Evolutionary conservation across 495 filamentous ascomycete genomes (phyloP).

Genomic region (Rusavskia elegans): DNA sequence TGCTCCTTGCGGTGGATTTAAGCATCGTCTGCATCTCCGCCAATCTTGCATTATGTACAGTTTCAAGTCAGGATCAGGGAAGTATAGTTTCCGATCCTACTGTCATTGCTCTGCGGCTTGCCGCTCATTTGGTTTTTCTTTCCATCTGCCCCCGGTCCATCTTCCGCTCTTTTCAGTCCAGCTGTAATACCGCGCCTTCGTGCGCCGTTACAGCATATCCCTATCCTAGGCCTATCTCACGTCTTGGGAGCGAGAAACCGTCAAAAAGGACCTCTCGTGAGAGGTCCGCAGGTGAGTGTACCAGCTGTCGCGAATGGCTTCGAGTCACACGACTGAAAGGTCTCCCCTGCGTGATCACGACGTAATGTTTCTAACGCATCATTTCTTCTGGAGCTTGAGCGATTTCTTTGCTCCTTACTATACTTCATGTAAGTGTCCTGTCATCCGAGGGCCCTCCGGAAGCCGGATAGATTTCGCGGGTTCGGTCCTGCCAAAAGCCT

Average conservation of each 20-base stretch:
- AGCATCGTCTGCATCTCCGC: neutral
- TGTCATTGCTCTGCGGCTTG: neutral
- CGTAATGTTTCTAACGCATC: neutral
- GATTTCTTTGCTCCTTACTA: neutral
- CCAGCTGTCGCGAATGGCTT: neutral
- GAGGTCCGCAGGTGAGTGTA: neutral
- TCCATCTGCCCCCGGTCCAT: neutral
- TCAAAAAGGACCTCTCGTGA: neutral
- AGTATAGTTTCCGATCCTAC: neutral
- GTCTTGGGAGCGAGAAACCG: neutral
- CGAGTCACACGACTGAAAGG: neutral
- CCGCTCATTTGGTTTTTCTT: neutral
- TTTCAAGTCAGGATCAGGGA: neutral
- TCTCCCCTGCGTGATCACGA: neutral
- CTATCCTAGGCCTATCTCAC: neutral
- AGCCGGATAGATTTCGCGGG: neutral
- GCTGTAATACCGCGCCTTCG: neutral
- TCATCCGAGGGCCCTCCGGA: neutral
- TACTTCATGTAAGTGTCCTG: neutral
- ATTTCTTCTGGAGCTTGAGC: neutral
- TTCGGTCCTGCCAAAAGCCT: neutral
- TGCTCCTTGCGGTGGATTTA: neutral
- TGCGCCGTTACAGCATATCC: neutral
- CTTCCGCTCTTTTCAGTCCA: neutral
- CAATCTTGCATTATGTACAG: neutral